Conservation (phyloP, 2,329 filamentous ascomycete genomes). For the Dothiorella sarmentorum region DNA sequence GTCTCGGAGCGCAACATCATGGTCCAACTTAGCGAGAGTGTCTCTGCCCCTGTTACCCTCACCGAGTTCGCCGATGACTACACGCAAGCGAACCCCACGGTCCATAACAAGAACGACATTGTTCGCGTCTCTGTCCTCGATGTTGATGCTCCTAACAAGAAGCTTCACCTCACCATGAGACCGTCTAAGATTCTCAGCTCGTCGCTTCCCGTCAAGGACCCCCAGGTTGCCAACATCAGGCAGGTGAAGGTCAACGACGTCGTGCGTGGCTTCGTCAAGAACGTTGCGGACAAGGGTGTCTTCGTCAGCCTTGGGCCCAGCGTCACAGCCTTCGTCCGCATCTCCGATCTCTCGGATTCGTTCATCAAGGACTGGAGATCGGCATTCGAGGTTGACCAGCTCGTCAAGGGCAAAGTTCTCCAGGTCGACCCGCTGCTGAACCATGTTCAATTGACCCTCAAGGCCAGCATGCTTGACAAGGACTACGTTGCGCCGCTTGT, state of each 20-base stretch:
- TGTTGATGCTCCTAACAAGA: conserved; percentile 81
- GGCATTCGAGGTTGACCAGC: conserved; percentile 79
- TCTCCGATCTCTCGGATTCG: conserved; percentile 83
- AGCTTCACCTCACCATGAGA: conserved; percentile 73
- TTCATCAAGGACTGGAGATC: conserved; percentile 97
- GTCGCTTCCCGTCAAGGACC: conserved; percentile 73
- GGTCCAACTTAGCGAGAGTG: conserved; percentile 75
- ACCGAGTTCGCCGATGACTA: conserved; percentile 87
- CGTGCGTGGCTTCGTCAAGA: conserved; percentile 87
- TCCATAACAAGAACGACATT: conserved; percentile 79
- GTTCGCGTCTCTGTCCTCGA: conserved; percentile 81
- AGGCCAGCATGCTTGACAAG: conserved; percentile 76
- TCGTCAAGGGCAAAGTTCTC: conserved; percentile 83
- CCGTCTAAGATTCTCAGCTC: conserved; percentile 89
- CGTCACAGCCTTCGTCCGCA: conserved; percentile 76
- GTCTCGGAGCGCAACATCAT: conserved; percentile 78
- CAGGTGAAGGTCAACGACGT: conserved; percentile 75
- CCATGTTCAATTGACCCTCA: conserved; percentile 82
- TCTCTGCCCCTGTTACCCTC: conserved; percentile 77
- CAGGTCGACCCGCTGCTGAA: conserved; percentile 64
- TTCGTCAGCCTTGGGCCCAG: conserved; percentile 81
- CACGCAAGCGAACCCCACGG: conserved; percentile 69
- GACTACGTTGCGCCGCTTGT: conserved; percentile 71
- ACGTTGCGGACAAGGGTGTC: conserved; percentile 81
- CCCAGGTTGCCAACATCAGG: conserved; percentile 67